Conservation (phyloP, 164 flowering plant species). For the Nelumbo lutea region DNA sequence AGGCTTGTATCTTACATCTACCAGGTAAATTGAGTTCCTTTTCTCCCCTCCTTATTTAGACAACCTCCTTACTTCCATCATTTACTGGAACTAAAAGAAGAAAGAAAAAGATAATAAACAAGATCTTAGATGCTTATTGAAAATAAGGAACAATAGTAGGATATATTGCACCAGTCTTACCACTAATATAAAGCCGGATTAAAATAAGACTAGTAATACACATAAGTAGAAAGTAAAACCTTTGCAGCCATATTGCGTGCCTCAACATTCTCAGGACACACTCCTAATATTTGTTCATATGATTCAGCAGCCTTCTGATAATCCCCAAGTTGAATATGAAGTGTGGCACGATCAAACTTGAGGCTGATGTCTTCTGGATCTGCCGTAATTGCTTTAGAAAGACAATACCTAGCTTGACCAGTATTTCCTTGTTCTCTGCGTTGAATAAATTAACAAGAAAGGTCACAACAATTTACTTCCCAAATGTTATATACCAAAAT, state of each 20-base stretch:
- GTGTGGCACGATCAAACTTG: slow-evolving; percentile 48
- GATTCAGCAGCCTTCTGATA: slow-evolving; percentile 66
- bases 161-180: no score
- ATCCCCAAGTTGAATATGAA: slow-evolving; percentile 52
- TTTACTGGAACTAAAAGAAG: no score
- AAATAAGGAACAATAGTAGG: no score
- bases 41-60: no score
- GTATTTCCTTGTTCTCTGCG: slow-evolving; percentile 54
- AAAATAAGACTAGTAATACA: background rate
- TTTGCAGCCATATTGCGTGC: slow-evolving; percentile 45
- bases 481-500: background rate
- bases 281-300: slow-evolving; percentile 52
- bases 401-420: slow-evolving; percentile 59
- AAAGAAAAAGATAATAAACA: no score
- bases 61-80: no score
- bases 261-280: slow-evolving; percentile 53
- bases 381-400: slow-evolving; percentile 66
- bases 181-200: background rate
- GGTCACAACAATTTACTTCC: background rate
- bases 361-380: slow-evolving; percentile 61
- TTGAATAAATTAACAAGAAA: background rate
- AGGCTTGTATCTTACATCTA: no score
- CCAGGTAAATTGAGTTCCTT: no score
- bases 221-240: slow-evolving; percentile 15
- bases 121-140: no score